Percentiles rank a stretch among this genome's conserved stretches.
Conservation (phyloP, 345 rosid species). For the Linum tenue region DNA sequence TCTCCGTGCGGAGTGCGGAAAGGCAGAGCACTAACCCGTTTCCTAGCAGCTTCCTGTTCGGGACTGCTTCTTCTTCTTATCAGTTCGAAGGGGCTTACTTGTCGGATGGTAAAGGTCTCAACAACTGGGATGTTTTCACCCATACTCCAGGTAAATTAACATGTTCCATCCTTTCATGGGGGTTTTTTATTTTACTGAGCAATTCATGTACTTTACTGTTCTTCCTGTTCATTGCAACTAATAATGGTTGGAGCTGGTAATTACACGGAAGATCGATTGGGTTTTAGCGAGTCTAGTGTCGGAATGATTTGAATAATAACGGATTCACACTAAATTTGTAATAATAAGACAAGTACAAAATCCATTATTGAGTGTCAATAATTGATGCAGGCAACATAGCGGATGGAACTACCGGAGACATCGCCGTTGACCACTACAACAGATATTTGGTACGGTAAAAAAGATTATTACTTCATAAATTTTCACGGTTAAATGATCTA, state of each 20-base stretch:
- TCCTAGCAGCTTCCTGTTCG: conserved; percentile 51
- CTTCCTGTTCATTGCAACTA: too few species aligned
- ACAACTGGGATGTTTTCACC: conserved; percentile 45
- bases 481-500: background rate
- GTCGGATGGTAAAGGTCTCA: conserved; percentile 47
- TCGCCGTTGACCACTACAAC: conserved; percentile 68
- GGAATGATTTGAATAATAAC: too few species aligned
- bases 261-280: too few species aligned
- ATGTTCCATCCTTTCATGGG: background rate
- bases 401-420: conserved; percentile 58
- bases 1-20: background rate
- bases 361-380: too few species aligned
- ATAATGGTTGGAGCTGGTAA: too few species aligned
- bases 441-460: conserved; percentile 34
- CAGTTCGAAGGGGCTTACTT: conserved; percentile 53
- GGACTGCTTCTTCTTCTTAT: conserved; percentile 73
- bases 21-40: conserved; percentile 24
- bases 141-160: conserved; percentile 26
- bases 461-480: background rate
- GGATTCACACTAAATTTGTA: too few species aligned
- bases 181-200: background rate
- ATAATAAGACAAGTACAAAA: too few species aligned
- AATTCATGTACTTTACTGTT: too few species aligned
- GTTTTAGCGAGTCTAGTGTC: too few species aligned
- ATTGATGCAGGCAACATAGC: conserved; percentile 33